Evolutionary conservation across 2,329 filamentous ascomycete species (phyloP), one percentile per base, ranked within the genome.

Genomic region (Geosmithia flava): DNA sequence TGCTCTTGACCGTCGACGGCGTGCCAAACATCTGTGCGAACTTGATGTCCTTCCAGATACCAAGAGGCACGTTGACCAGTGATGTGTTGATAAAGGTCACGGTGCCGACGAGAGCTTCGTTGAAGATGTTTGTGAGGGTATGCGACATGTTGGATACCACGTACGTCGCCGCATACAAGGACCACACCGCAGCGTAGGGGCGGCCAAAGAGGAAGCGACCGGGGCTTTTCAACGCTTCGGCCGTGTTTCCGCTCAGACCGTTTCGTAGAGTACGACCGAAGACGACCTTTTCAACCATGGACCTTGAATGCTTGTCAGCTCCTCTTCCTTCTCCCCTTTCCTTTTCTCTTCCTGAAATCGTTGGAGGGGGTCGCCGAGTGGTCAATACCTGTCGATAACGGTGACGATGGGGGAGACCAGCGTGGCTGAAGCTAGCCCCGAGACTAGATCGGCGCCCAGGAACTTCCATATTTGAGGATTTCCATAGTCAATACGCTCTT

Each of bases 21-120:
- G 54, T 47, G 11, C 60, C 57, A 44, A 58, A 63, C 23, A 61
- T 52, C 3, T 60, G 55, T 2, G 59, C 57, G 27, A 61, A 63
- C 3, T 56, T 51, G 4, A 62, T 51, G 41, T 63, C 61, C 7
- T 63, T 63, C 49, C 58, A 56, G 3, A 63, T 55, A 1, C 61
- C 60, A 1, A 63, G 50, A 1, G 61, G 61, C 2, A 61, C 58
- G 16, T 63, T 63, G 42, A 63, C 40, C 6, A 42, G 40, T 16
- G 40, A 7, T 16, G 40, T 42, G 19, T 42, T 42, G 40, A 46
- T 17, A 29, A 46, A 46, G 16, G 30, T 46, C 13, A 46, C 27
- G 10, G 45, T 33, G 15, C 45, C 45, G 45, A 46, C 33, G 2
- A 40, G n/a, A 2, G 23, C 45, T 15, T 16, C 33, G 29, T 19